Conservation (phyloP, 2,329 filamentous ascomycete species). For the Macrophomina pseudophaseolina region DNA sequence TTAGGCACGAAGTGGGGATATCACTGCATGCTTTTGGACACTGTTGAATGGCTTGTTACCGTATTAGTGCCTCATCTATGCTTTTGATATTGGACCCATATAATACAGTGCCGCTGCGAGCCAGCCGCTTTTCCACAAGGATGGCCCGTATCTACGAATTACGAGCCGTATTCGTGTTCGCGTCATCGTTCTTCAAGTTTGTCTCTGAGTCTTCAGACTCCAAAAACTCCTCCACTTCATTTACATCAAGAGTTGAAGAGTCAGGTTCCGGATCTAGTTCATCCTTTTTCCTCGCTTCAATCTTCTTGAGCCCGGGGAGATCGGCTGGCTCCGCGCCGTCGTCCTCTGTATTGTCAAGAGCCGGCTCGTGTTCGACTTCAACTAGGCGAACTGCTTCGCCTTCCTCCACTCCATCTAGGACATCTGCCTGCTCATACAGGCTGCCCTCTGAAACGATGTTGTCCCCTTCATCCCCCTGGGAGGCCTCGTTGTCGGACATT, state of each 20-base stretch:
- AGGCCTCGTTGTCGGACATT: not conserved
- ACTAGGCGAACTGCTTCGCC: not conserved
- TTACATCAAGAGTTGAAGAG: not conserved
- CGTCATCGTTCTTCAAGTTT: not conserved
- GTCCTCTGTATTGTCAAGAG: not conserved
- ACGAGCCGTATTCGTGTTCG: slow-evolving; percentile 2
- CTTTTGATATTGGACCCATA: not conserved
- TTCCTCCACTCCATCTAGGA: slow-evolving; percentile 7
- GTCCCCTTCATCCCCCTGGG: not conserved
- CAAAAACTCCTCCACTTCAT: not conserved
- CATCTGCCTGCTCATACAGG: slow-evolving; percentile 2
- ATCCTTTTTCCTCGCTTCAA: not conserved
- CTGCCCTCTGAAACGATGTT: not conserved
- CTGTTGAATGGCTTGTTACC: not conserved
- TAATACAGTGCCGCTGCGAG: not conserved
- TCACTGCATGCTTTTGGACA: not conserved
- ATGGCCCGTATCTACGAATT: not conserved
- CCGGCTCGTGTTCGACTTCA: not conserved
- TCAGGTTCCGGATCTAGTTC: not conserved
- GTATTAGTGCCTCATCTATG: not conserved
- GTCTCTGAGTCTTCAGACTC: not conserved
- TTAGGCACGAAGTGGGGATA: not conserved
- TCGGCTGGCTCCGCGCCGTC: not conserved
- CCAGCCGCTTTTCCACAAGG: not conserved
- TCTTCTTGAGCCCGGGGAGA: not conserved